phyloP scores from a whole-genome alignment of 192 early-diverging fungal species.

The Obelidium mucronatum region DNA sequence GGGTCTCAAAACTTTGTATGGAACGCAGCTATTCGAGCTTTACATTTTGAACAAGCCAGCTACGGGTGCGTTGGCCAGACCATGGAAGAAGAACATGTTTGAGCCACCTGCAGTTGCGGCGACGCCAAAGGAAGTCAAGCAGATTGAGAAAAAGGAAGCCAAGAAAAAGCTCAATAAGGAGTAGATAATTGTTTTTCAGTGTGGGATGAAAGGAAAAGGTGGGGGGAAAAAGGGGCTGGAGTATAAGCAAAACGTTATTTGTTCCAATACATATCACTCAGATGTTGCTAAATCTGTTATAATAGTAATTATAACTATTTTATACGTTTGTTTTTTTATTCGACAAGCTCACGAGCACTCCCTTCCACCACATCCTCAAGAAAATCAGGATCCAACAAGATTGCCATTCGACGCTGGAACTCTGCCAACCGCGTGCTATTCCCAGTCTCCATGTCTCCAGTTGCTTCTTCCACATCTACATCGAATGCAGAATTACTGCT shows the following conservation, averaged over 20 bases:
- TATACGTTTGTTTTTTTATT: not conserved
- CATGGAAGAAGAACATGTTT: constrained; percentile 85
- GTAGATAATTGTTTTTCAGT: constrained; percentile 8
- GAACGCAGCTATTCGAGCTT: constrained; percentile 79
- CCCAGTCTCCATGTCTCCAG: not conserved
- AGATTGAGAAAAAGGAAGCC: constrained; percentile 55
- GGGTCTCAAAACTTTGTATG: constrained; percentile 73
- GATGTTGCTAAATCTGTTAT: not conserved
- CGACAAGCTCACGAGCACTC: not conserved
- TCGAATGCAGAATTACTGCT: not conserved
- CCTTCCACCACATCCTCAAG: constrained; percentile 16
- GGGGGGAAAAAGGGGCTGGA: not conserved
- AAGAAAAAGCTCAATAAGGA: constrained; percentile 59
- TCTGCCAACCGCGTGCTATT: not conserved
- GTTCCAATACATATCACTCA: too few species aligned
- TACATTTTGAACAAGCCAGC: constrained; percentile 78
- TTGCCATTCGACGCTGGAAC: not conserved
- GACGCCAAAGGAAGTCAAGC: constrained; percentile 58
- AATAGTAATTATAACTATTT: not conserved
- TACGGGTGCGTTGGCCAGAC: constrained; percentile 80
- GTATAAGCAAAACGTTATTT: too few species aligned
- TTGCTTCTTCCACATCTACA: not conserved
- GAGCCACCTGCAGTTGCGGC: constrained; percentile 43
- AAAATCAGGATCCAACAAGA: constrained; percentile 7
- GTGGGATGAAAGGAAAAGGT: not conserved